phyloP scores from a whole-genome alignment of 352 stramenopile species.

The Peronosclerospora sorghi region DNA sequence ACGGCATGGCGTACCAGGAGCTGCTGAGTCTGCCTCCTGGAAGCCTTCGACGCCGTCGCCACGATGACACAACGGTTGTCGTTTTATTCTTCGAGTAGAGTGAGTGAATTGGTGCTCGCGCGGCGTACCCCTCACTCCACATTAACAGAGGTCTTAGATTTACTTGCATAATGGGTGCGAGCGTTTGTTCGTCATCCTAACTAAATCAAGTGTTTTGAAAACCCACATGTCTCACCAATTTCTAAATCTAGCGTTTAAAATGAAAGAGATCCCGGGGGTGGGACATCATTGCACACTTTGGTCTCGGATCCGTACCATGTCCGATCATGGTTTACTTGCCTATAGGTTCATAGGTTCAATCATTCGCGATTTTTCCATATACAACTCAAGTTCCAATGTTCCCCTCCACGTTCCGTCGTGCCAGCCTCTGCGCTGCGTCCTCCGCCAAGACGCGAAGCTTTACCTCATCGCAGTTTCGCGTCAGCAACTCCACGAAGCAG shows the following conservation, averaged over 20 bases:
- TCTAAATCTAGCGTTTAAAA: no score
- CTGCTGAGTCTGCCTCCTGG: slow-evolving; percentile 74
- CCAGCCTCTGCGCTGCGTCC: slow-evolving; percentile 24
- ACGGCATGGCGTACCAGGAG: slow-evolving; percentile 75
- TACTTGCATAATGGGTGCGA: no score
- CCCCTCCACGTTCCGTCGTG: slow-evolving; percentile 41
- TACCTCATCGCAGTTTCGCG: slow-evolving; percentile 26
- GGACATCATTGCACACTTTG: no score
- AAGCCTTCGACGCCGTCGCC: slow-evolving; percentile 68
- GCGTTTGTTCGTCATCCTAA: no score
- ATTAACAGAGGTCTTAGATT: no score
- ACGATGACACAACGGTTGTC: slow-evolving; percentile 90
- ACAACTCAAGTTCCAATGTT: slow-evolving; percentile 5
- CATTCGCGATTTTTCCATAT: slow-evolving; percentile 28
- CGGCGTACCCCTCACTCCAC: no score
- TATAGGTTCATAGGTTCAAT: not conserved
- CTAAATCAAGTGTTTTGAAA: no score
- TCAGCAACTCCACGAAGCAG: slow-evolving; percentile 29
- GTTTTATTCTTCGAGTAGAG: slow-evolving; percentile 81
- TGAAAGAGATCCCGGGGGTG: no score
- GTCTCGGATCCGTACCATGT: no score
- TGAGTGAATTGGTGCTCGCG: no score
- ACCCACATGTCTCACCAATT: no score
- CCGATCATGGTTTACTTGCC: no score
- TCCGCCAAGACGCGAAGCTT: slow-evolving; percentile 40